Percentiles rank a stretch among this genome's conserved stretches.
These are phyloP conservation scores for Candida ovalis DNA, from an alignment of 805 yeast species.

Conservation along the genomic window DNA sequence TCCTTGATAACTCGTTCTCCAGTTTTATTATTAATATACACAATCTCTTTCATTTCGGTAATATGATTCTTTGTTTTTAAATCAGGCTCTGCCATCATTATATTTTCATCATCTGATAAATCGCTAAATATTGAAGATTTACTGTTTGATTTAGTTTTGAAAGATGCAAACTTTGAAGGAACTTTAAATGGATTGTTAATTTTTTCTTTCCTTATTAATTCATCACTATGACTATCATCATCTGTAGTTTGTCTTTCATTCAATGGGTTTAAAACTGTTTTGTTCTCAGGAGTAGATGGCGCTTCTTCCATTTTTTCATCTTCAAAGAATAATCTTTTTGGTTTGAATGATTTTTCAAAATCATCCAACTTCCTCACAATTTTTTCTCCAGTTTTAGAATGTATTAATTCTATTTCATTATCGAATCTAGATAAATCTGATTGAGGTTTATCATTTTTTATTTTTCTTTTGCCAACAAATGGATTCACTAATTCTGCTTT, in stretches of 20 bases:
- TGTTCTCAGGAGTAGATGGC: constrained; percentile 17
- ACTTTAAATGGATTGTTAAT: constrained; percentile 23
- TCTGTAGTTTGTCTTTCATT: neutral
- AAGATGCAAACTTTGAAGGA: neutral
- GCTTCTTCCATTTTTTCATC: neutral
- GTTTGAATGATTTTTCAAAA: constrained; percentile 34
- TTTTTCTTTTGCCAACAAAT: constrained; percentile 18
- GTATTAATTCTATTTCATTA: constrained; percentile 37
- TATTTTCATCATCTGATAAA: neutral
- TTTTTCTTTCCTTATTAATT: constrained; percentile 19
- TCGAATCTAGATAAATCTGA: constrained; percentile 25
- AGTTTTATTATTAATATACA: constrained; percentile 25
- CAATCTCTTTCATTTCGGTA: constrained; percentile 11
- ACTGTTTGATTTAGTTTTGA: neutral
- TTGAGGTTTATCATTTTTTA: neutral
- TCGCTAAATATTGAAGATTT: neutral
- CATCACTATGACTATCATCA: constrained; percentile 9
- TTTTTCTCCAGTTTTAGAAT: constrained; percentile 40
- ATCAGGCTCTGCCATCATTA: neutral
- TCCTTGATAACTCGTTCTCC: constrained; percentile 31
- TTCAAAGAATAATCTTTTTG: constrained; percentile 34
- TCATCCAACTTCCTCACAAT: constrained; percentile 29
- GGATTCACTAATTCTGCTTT: constrained; percentile 27
- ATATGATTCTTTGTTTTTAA: neutral
- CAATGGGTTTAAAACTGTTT: constrained; percentile 10